These are phyloP conservation scores for Nicotiana benthamiana DNA, from an alignment of 257 asterid genomes.

Conservation along the genomic window DNA sequence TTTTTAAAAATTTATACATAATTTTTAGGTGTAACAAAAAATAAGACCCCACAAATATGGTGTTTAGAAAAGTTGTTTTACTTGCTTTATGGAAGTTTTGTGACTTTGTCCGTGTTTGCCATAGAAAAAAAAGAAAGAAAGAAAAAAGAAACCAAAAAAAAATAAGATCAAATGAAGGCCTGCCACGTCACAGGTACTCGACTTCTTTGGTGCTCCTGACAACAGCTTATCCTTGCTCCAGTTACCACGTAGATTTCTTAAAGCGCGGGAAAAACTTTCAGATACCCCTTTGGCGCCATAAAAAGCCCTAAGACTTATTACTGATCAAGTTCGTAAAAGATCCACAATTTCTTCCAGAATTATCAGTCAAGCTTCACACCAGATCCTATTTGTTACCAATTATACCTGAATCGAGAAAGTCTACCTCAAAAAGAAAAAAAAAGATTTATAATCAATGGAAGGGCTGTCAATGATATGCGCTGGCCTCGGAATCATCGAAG, in stretches of 20 bases:
- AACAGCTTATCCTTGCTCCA: background rate
- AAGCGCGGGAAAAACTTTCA: conserved; percentile 14
- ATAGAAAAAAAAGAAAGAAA: background rate
- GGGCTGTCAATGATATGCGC: conserved; percentile 68
- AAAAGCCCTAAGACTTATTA: background rate
- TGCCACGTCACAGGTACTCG: background rate
- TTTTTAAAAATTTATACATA: too few relatives aligned
- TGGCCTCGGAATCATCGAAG: conserved; percentile 67
- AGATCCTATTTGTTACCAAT: background rate
- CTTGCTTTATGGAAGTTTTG: too few relatives aligned
- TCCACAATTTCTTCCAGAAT: background rate
- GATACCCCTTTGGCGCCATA: conserved; percentile 18
- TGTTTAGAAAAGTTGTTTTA: too few relatives aligned
- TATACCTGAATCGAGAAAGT: background rate
- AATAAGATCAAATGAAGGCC: background rate
- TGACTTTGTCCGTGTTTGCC: too few relatives aligned
- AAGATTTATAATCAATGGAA: conserved; percentile 40
- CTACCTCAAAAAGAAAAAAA: too few relatives aligned
- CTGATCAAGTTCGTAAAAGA: background rate
- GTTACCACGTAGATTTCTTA: too few relatives aligned
- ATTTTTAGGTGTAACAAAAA: too few relatives aligned
- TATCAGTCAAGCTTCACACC: background rate
- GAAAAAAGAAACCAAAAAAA: too few relatives aligned
- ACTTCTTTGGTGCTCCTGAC: background rate
- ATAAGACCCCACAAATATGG: too few relatives aligned